A percentile compares a stretch with the other conserved stretches of the same genome.
Conservation (phyloP, 1,284 basidiomycete genomes). For the Cerrena zonata region DNA sequence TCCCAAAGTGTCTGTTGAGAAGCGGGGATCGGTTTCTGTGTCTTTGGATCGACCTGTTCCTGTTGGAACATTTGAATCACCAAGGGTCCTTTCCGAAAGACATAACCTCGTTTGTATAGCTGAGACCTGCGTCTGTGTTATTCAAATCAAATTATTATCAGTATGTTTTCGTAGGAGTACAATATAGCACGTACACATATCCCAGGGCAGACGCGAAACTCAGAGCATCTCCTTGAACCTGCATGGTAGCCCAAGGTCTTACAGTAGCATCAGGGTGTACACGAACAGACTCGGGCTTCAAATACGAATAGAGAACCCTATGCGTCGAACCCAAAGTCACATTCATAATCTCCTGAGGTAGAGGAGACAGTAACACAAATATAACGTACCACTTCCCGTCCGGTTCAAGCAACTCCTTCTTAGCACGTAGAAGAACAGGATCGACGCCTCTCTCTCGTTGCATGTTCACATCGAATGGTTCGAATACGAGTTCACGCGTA, state of each 20-base stretch:
- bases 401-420: conserved; percentile 59
- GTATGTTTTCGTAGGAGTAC: conserved; percentile 3
- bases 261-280: conserved; percentile 78
- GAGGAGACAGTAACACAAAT: not conserved
- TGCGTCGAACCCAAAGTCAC: not conserved
- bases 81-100: conserved; percentile 61
- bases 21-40: conserved; percentile 64
- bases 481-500: conserved; percentile 66
- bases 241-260: conserved; percentile 70
- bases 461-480: conserved; percentile 59
- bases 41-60: conserved; percentile 69
- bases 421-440: conserved; percentile 65
- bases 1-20: conserved; percentile 75
- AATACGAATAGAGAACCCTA: conserved; percentile 70
- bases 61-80: conserved; percentile 78
- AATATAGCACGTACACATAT: conserved; percentile 46
- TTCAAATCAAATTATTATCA: not conserved
- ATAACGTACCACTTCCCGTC: conserved; percentile 53
- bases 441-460: conserved; percentile 56
- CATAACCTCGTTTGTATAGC: conserved; percentile 72
- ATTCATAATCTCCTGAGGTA: not conserved
- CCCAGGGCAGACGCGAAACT: conserved; percentile 73
- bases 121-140: conserved; percentile 55
- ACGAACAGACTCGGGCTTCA: conserved; percentile 71
- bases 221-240: conserved; percentile 69